Evolutionary conservation across 2,329 filamentous ascomycete species (phyloP), one percentile per base, ranked within the genome.

Genomic region (Ophiostoma populinum): DNA sequence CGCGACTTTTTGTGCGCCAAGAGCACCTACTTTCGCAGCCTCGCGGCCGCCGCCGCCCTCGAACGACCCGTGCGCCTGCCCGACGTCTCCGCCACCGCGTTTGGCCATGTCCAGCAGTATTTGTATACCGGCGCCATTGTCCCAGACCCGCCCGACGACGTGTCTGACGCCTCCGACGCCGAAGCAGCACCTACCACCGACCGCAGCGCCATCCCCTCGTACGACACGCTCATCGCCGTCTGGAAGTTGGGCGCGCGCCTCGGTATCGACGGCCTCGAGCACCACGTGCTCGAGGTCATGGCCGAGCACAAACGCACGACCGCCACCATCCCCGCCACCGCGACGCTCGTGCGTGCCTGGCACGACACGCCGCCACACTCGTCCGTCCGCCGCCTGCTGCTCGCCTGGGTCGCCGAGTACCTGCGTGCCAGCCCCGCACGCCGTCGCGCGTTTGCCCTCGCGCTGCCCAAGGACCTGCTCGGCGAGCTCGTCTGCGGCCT

Each of bases 341-440:
- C 65, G 2, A 56, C 75, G 2, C 61, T 75, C 6, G 63, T 74
- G 1, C 62, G 68, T 44, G 70, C 71, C 6, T 75, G 70, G 70
- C 61, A 65, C 32, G 67, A 74, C 34, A 73, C 69, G 0, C 67
- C 68, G 0, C 66, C 70, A 42, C 69, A 68, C 7, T 74, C 69
- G 3, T 61, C 66, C 1, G 66, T 76, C 32, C 61, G 70, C 25
- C 58, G 60, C 40, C 61, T 75, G 24, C 59, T 76, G 11, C 54
- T 75, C 3, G 62, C 58, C 9, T 76, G 71, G 71, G 66, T 69
- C 2, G 70, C 68, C 18, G 70, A 75, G 49, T 75, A 75, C 44
- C 70, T 75, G 55, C 56, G 66, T 27, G 65, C 65, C 0, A 70
- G 67, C 4, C 62, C 69, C 16, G 58, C 60, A 2, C 59, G 67